Conservation (phyloP, 352 stramenopile species). For the Phytopythium delawarense region DNA sequence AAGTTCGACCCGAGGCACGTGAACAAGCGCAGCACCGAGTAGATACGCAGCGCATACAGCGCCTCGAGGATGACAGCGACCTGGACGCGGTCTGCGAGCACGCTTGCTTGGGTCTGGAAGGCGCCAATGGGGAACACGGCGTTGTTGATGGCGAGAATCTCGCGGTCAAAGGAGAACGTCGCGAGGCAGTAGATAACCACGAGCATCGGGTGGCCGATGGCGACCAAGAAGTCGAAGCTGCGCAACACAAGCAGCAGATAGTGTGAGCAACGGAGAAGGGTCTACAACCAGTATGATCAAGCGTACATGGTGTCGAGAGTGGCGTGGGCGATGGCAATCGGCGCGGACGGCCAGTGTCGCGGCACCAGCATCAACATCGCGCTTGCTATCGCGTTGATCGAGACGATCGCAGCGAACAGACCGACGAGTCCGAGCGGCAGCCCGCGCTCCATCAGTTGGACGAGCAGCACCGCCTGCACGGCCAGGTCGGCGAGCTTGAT, state of each 20-base stretch:
- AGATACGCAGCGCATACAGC: constrained; percentile 30
- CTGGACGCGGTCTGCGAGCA: constrained; percentile 23
- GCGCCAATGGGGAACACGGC: constrained; percentile 14
- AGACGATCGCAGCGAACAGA: constrained; percentile 18
- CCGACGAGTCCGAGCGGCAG: constrained; percentile 13
- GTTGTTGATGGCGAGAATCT: constrained; percentile 17
- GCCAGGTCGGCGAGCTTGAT: constrained; percentile 23
- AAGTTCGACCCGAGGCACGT: constrained; percentile 23
- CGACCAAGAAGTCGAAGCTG: constrained; percentile 26
- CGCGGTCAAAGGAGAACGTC: constrained; percentile 20
- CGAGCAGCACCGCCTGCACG: constrained; percentile 17
- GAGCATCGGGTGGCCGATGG: constrained; percentile 21
- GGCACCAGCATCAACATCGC: constrained; percentile 17
- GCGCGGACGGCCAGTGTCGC: constrained; percentile 3
- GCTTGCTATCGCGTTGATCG: constrained; percentile 12
- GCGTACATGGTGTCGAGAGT: constrained; percentile 29
- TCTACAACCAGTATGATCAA: neutral
- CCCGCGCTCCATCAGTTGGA: constrained; percentile 18
- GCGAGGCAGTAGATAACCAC: constrained; percentile 19
- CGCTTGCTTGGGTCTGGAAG: constrained; percentile 13
- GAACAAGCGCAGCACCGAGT: constrained; percentile 22
- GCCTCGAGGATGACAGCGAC: constrained; percentile 19
- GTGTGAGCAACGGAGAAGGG: neutral
- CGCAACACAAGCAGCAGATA: neutral
- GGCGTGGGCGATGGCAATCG: constrained; percentile 8